Evolutionary conservation across 1,284 basidiomycete species (phyloP).

Genomic region (Melampsora abietis-canadensis): DNA sequence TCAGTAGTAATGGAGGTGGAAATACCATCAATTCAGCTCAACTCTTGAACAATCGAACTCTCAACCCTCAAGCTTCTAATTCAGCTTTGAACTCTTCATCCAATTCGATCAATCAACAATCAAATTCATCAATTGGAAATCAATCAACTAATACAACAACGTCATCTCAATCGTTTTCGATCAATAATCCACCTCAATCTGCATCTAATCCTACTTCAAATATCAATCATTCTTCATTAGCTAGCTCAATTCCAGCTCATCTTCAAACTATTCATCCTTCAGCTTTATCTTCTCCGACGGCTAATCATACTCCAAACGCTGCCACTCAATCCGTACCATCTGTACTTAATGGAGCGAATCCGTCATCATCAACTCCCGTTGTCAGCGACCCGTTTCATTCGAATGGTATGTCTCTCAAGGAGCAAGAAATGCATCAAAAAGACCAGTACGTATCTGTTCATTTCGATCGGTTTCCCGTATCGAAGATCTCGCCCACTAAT

Average conservation of each 20-base stretch:
- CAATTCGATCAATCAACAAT: not conserved
- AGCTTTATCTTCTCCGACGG: not conserved
- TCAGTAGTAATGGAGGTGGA: constrained; percentile 11
- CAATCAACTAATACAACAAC: not conserved
- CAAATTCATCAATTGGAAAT: not conserved
- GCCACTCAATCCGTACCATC: not conserved
- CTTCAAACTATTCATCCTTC: not conserved
- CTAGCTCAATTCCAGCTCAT: not conserved
- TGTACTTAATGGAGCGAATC: not conserved
- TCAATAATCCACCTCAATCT: not conserved
- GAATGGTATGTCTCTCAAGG: constrained; percentile 32
- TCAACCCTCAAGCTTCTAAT: not conserved
- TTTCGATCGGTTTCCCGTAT: not conserved
- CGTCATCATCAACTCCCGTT: not conserved
- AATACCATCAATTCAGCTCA: not conserved
- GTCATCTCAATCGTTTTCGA: not conserved
- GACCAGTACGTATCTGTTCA: constrained; percentile 26
- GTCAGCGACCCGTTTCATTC: not conserved
- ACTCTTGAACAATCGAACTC: not conserved
- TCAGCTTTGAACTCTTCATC: not conserved
- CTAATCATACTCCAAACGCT: constrained; percentile 1
- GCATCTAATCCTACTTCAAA: not conserved
- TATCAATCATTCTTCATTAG: not conserved
- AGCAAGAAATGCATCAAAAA: constrained; percentile 42
- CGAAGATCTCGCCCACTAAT: not conserved